A percentile compares a stretch with the other conserved stretches of the same genome.
Conservation (phyloP, 345 rosid genomes). For the Citrus inodora region DNA sequence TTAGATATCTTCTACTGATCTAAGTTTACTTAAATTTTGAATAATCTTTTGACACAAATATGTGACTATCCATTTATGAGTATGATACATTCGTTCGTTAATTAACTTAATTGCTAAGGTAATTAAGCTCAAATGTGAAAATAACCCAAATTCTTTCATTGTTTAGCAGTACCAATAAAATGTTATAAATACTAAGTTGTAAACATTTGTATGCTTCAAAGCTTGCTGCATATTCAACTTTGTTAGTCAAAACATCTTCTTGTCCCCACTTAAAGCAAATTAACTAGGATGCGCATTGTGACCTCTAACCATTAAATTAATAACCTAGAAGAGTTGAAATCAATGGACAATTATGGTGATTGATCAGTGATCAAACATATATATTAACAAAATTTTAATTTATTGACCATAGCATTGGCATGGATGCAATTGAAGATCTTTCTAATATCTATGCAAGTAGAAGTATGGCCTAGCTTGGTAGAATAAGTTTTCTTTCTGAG, state of each 20-base stretch:
- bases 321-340: not conserved
- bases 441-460: constrained; percentile 4
- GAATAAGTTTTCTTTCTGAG: not conserved
- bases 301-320: constrained; percentile 5
- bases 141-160: too few relatives aligned
- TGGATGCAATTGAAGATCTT: not conserved
- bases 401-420: not conserved
- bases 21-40: not conserved
- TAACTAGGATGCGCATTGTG: constrained; percentile 9
- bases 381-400: too few relatives aligned
- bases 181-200: not conserved
- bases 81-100: too few relatives aligned
- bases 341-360: not conserved
- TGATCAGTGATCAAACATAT: not conserved
- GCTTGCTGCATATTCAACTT: not conserved
- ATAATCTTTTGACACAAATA: not conserved
- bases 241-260: constrained; percentile 10
- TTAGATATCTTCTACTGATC: too few relatives aligned
- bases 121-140: too few relatives aligned
- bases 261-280: constrained; percentile 24
- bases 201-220: not conserved
- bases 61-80: too few relatives aligned
- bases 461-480: not conserved
- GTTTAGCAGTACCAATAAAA: not conserved
- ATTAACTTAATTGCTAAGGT: too few relatives aligned